A percentile compares a stretch with the other conserved stretches of the same genome.
phyloP scores from a whole-genome alignment of 1,284 basidiomycete genomes.

The Ganoderma leucocontextum region DNA sequence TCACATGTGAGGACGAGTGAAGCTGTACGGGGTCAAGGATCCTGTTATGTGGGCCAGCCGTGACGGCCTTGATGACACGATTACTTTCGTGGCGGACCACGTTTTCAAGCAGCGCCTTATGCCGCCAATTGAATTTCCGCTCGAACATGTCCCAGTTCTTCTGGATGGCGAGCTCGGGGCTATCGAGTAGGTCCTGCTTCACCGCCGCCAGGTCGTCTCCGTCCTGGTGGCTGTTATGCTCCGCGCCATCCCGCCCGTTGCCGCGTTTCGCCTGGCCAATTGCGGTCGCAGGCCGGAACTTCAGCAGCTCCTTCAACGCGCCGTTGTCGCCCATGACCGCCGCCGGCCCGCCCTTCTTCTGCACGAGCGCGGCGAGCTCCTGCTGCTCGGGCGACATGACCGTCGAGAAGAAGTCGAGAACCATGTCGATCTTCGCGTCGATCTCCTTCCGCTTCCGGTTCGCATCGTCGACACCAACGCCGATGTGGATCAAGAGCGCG shows the following conservation, averaged over 20 bases:
- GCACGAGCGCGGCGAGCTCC: slow-evolving; percentile 28
- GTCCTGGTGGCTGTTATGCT: neutral
- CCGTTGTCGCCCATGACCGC: slow-evolving; percentile 31
- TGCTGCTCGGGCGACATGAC: slow-evolving; percentile 29
- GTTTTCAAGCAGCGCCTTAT: slow-evolving; percentile 33
- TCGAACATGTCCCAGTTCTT: slow-evolving; percentile 40
- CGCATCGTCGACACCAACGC: slow-evolving; percentile 43
- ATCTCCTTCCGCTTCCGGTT: slow-evolving; percentile 44
- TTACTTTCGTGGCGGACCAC: slow-evolving; percentile 36
- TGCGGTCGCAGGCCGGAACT: neutral
- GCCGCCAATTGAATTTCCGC: slow-evolving; percentile 43
- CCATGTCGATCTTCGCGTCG: slow-evolving; percentile 31
- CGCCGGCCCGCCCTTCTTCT: slow-evolving; percentile 33
- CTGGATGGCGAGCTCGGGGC: slow-evolving; percentile 29
- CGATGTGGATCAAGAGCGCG: slow-evolving; percentile 45
- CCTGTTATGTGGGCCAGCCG: slow-evolving; percentile 38
- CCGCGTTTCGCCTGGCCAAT: neutral
- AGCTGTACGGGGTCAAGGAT: slow-evolving; percentile 37
- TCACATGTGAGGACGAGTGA: slow-evolving; percentile 5
- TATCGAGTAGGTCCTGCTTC: slow-evolving; percentile 20
- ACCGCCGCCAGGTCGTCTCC: slow-evolving; percentile 5
- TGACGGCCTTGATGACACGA: slow-evolving; percentile 38
- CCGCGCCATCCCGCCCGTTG: neutral
- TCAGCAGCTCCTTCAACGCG: slow-evolving; percentile 25
- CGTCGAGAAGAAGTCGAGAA: slow-evolving; percentile 26